phyloP scores from a whole-genome alignment of 805 yeast genomes.

The Torulaspora indica region DNA sequence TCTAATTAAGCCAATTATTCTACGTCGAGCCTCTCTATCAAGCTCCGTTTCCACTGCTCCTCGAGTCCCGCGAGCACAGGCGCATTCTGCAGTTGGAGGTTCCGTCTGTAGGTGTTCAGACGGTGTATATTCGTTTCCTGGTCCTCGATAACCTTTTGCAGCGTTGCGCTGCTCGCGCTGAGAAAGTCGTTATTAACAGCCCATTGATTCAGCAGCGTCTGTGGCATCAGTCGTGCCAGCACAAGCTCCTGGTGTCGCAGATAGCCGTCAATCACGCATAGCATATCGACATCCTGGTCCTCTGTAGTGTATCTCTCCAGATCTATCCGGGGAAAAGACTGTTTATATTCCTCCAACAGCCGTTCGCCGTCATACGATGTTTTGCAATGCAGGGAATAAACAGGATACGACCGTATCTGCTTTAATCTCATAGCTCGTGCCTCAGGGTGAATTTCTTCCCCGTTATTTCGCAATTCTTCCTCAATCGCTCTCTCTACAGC shows the following conservation, averaged over 20 bases:
- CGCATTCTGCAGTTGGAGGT: slow-evolving; percentile 41
- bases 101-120: slow-evolving; percentile 41
- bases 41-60: slow-evolving; percentile 49
- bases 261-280: slow-evolving; percentile 29
- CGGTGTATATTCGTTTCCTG: slow-evolving; percentile 45
- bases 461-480: slow-evolving; percentile 28
- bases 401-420: not conserved
- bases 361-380: slow-evolving; percentile 11
- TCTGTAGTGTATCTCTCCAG: slow-evolving; percentile 29
- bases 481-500: slow-evolving; percentile 14
- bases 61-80: slow-evolving; percentile 44
- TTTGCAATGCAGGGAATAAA: slow-evolving; percentile 1
- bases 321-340: slow-evolving; percentile 31
- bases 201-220: slow-evolving; percentile 39
- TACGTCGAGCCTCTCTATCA: slow-evolving; percentile 30
- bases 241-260: slow-evolving; percentile 36
- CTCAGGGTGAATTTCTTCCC: slow-evolving; percentile 23
- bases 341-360: slow-evolving; percentile 7
- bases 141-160: slow-evolving; percentile 31
- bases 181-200: slow-evolving; percentile 36
- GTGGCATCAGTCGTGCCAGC: slow-evolving; percentile 36
- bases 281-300: slow-evolving; percentile 14
- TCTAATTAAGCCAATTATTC: slow-evolving; percentile 9
- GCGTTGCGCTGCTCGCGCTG: slow-evolving; percentile 27
- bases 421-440: not conserved